Evolutionary conservation across 805 yeast genomes (phyloP).

Genomic region (Saccharomycopsis schoenii): DNA sequence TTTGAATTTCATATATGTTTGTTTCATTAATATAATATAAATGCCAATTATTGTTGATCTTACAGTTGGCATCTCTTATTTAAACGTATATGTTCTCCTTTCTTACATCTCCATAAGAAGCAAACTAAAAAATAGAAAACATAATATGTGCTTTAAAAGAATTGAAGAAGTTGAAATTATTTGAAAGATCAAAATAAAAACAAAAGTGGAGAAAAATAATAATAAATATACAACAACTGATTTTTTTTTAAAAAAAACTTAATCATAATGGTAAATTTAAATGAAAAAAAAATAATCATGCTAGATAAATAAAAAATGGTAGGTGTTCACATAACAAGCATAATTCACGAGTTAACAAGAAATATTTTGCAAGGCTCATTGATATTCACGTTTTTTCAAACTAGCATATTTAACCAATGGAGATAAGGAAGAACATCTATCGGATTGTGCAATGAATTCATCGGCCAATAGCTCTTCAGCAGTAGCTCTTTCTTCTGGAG

Average conservation of each 20-base stretch:
- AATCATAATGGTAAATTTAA: too few relatives aligned
- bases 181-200: not conserved
- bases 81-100: too few relatives aligned
- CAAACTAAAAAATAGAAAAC: too few relatives aligned
- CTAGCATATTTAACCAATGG: constrained; percentile 70
- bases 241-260: not conserved
- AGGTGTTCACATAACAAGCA: too few relatives aligned
- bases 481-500: constrained; percentile 69
- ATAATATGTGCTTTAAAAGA: too few relatives aligned
- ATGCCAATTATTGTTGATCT: not conserved
- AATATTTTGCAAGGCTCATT: not conserved
- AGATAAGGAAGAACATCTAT: constrained; percentile 49
- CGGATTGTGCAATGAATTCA: constrained; percentile 53
- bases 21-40: too few relatives aligned
- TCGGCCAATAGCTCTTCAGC: constrained; percentile 65
- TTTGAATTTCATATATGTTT: too few relatives aligned
- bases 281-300: too few relatives aligned
- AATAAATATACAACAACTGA: not conserved
- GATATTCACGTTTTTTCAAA: constrained; percentile 38
- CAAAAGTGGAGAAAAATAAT: not conserved
- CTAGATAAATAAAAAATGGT: too few relatives aligned
- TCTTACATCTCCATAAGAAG: too few relatives aligned
- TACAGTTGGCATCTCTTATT: not conserved
- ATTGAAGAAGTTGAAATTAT: too few relatives aligned
- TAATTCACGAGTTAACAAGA: not conserved